Conservation (phyloP, 2,329 filamentous ascomycete genomes). For the Aaosphaeria pasadenensis region DNA sequence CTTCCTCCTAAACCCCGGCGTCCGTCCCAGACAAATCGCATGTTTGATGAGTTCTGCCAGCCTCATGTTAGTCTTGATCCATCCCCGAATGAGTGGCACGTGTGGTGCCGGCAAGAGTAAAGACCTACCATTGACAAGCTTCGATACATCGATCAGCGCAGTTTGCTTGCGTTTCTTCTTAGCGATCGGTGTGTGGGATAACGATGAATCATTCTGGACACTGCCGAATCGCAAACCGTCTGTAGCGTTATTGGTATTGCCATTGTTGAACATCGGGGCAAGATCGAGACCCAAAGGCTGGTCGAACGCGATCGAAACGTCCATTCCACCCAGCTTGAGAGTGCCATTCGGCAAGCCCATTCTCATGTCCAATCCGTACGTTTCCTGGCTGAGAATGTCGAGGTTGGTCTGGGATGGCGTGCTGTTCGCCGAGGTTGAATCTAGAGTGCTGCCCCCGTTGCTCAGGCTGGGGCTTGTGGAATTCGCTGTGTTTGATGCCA, state of each 20-base stretch:
- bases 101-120: background rate
- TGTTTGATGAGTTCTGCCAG: constrained; percentile 33
- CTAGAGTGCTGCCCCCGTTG: background rate
- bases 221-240: too few relatives aligned
- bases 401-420: background rate
- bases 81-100: constrained; percentile 18
- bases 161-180: constrained; percentile 31
- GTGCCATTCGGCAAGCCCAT: constrained; percentile 3
- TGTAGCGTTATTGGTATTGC: constrained; percentile 3
- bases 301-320: constrained; percentile 18
- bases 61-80: constrained; percentile 17
- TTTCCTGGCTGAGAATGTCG: constrained; percentile 4
- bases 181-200: constrained; percentile 1
- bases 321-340: constrained; percentile 6
- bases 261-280: constrained; percentile 19
- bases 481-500: constrained; percentile 1
- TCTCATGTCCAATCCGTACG: constrained; percentile 24
- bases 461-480: constrained; percentile 4
- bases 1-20: constrained; percentile 42
- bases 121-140: constrained; percentile 43
- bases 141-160: constrained; percentile 43
- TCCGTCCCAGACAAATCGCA: constrained; percentile 43
- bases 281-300: constrained; percentile 34
- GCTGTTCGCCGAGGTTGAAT: constrained; percentile 1
- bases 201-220: too few relatives aligned